Evolutionary conservation across 2,329 filamentous ascomycete species (phyloP).

Genomic region (Coniochaeta prunicola): DNA sequence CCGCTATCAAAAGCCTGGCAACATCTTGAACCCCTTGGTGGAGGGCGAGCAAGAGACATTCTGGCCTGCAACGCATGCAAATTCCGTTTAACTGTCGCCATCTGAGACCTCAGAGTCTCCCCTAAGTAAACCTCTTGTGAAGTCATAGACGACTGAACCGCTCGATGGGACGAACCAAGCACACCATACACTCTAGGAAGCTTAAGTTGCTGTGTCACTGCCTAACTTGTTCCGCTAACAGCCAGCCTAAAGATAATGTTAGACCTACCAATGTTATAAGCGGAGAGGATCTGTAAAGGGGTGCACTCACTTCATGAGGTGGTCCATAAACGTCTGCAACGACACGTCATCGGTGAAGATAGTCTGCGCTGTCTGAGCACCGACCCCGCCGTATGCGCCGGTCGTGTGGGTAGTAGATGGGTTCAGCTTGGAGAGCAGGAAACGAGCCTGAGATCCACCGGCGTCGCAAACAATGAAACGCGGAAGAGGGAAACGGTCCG

Average conservation of each 20-base stretch:
- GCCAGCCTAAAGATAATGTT: slow-evolving; percentile 36
- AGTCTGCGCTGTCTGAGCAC: slow-evolving; percentile 82
- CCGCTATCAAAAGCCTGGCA: neutral
- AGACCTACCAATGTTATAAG: neutral
- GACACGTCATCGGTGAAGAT: slow-evolving; percentile 99
- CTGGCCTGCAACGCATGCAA: neutral
- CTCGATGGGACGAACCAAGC: neutral
- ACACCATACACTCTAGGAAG: neutral
- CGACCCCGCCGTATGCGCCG: slow-evolving; percentile 82
- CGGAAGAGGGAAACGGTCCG: slow-evolving; percentile 94
- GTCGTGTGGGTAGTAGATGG: slow-evolving; percentile 95
- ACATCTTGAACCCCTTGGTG: neutral
- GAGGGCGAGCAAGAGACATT: neutral
- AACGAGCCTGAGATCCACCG: slow-evolving; percentile 95
- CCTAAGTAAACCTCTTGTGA: neutral
- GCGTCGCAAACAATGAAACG: slow-evolving; percentile 98
- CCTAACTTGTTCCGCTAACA: slow-evolving; percentile 55
- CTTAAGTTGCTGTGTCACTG: neutral
- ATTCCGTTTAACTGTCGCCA: neutral
- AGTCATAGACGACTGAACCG: neutral
- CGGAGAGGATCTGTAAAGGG: neutral
- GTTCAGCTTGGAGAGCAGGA: slow-evolving; percentile 94
- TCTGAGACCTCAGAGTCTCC: neutral
- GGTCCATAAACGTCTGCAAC: slow-evolving; percentile 98
- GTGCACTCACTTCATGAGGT: slow-evolving; percentile 86